phyloP scores from a whole-genome alignment of 2,329 filamentous ascomycete genomes.

The Cladosporium sp. region DNA sequence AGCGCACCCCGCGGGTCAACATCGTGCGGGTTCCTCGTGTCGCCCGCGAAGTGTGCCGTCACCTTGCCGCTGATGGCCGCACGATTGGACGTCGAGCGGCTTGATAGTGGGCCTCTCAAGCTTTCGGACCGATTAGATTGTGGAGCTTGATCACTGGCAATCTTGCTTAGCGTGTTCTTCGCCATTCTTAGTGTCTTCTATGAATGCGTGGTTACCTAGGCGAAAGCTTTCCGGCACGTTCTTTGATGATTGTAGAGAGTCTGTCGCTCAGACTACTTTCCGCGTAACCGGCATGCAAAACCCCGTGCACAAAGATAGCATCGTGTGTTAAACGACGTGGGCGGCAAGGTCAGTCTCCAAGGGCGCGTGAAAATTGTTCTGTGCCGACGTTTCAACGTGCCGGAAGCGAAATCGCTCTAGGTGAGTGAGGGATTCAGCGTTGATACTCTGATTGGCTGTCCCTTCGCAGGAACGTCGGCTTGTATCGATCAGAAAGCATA shows the following conservation, averaged over 20 bases:
- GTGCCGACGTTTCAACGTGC: conserved; percentile 12
- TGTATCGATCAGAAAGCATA: background rate
- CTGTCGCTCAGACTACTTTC: too few species aligned
- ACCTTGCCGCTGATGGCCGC: conserved; percentile 6
- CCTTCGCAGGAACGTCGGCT: conserved; percentile 9
- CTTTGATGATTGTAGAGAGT: background rate
- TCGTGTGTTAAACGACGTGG: too few species aligned
- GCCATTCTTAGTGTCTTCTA: conserved; percentile 12
- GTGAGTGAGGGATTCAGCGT: background rate
- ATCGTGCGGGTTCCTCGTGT: conserved; percentile 11
- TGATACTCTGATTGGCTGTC: background rate
- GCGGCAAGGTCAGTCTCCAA: too few species aligned
- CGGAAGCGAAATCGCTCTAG: conserved; percentile 1
- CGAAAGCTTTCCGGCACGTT: background rate
- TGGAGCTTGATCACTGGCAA: conserved; percentile 10
- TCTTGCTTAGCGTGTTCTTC: conserved; percentile 9
- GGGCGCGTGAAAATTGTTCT: background rate
- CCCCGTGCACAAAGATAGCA: too few species aligned
- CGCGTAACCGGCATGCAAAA: too few species aligned
- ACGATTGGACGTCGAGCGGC: background rate
- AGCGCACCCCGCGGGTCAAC: conserved; percentile 10
- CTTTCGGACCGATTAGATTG: conserved; percentile 14
- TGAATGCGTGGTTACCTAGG: conserved; percentile 1
- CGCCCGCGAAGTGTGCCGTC: conserved; percentile 3
- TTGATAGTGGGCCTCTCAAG: conserved; percentile 10